phyloP scores from a whole-genome alignment of 2,329 filamentous ascomycete species.

The Periconia macrospinosa region DNA sequence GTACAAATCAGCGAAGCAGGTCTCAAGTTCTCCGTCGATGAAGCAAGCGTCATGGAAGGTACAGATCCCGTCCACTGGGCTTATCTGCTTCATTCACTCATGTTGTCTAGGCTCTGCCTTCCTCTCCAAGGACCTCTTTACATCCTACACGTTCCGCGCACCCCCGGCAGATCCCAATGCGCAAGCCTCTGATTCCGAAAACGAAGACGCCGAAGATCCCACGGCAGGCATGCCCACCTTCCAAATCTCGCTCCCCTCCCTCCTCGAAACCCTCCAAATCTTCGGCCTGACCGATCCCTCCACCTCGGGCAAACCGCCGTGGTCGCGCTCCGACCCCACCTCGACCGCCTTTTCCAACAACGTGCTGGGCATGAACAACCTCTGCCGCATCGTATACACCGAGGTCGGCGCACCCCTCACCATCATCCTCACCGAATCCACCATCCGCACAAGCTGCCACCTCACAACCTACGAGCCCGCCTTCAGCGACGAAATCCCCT shows the following conservation, averaged over 20 bases:
- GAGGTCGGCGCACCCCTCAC: constrained; percentile 76
- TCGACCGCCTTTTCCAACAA: constrained; percentile 82
- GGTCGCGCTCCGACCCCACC: constrained; percentile 52
- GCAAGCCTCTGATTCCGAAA: constrained; percentile 17
- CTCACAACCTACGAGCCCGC: constrained; percentile 80
- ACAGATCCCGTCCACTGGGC: constrained; percentile 11
- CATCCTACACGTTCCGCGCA: constrained; percentile 73
- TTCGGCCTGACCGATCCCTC: constrained; percentile 68
- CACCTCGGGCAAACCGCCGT: constrained; percentile 35
- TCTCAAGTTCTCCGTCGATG: constrained; percentile 84
- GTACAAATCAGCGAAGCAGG: constrained; percentile 84
- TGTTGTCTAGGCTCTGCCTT: constrained; percentile 66
- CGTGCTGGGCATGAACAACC: constrained; percentile 78
- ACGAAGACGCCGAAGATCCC: constrained; percentile 41
- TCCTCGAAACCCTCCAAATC: constrained; percentile 93
- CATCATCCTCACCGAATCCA: constrained; percentile 82
- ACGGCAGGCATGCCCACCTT: constrained; percentile 65
- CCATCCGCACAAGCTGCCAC: constrained; percentile 74
- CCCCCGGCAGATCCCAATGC: constrained; percentile 42
- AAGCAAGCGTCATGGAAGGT: constrained; percentile 91
- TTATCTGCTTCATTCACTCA: not conserved
- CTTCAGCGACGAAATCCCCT: constrained; percentile 76
- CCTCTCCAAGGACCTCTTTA: constrained; percentile 86
- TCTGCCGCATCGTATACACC: constrained; percentile 80
- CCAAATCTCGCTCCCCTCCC: constrained; percentile 80